Base-by-base conservation (phyloP, 73 alveolate species). In the Paramecium sonneborni region DNA sequence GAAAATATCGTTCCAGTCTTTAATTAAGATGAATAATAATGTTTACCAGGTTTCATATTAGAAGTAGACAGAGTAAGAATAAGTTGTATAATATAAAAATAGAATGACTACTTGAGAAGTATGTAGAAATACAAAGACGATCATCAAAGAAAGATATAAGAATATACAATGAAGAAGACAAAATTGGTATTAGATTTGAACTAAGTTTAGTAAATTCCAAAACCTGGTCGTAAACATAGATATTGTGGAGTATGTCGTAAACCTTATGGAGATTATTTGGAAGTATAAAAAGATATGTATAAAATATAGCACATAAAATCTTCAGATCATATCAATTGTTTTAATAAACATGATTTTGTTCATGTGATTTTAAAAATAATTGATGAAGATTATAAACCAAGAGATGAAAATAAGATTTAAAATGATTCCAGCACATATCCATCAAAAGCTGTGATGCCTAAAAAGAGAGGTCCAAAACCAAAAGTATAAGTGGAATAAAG, bases 231-330 rank as follows among this genome's bases (percentile, higher is more conserved):
- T 15, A 79, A 79, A 24, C 90, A 79, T 23, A 79, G 90, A 44
- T 79, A 79, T 44, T 79, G 90, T 46, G 90, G 90, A 24, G 90
- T 79, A 7, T 79, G 90, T 79, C 44, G 90, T 30, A 79, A 79
- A 43, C 90, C 90, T 14, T 79, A 79, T 46, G 24, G 3, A 18
- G 90, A 79, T 79, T 79, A 79, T 79, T 79, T 79, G 20, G 90
- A 79, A 43, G 90, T 79, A 79, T n/a, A 43, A 23, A 6, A 79
- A 30, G 28, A 79, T 43, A 44, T 38, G 9, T 7, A 30, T 43
- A 79, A 37, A 30, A 24, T 10, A 14, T 79, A 79, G 90, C 90
- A 79, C 14, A 79, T 79, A 20, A 38, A 79, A 43, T 79, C 90
- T n/a, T 24, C 76, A 3, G 90, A 79, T 79, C 90, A 79, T 21